phyloP scores from a whole-genome alignment of 2,329 filamentous ascomycete species.

The Ceratocystis cacaofunesta region DNA sequence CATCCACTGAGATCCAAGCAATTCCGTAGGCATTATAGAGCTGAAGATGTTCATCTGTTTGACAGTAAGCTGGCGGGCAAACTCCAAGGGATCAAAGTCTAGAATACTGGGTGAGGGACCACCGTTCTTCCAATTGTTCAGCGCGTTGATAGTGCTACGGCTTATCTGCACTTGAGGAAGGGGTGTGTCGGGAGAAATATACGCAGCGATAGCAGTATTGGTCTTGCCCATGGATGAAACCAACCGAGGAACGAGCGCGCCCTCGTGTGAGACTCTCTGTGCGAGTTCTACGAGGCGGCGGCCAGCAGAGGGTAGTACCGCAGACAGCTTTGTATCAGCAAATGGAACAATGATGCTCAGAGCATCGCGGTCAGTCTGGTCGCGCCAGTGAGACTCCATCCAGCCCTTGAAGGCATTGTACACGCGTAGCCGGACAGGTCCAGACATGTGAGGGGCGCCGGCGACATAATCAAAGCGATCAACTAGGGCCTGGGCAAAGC shows the following conservation, averaged over 20 bases:
- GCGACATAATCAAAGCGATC: conserved; percentile 86
- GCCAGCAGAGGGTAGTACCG: conserved; percentile 59
- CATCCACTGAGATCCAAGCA: conserved; percentile 85
- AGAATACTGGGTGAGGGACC: conserved; percentile 58
- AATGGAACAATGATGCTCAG: conserved; percentile 66
- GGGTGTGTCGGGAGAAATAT: conserved; percentile 55
- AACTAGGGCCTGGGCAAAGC: conserved; percentile 69
- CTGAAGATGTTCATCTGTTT: conserved; percentile 88
- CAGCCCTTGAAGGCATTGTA: conserved; percentile 97
- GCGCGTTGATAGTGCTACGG: conserved; percentile 58
- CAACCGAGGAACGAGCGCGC: conserved; percentile 64
- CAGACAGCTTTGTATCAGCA: conserved; percentile 54
- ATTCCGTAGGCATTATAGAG: conserved; percentile 78
- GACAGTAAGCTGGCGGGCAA: conserved; percentile 82
- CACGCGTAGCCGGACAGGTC: conserved; percentile 72
- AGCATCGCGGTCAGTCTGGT: conserved; percentile 62
- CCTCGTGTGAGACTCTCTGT: conserved; percentile 59
- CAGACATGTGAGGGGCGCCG: conserved; percentile 57
- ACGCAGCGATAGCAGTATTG: conserved; percentile 53
- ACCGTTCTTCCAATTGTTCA: conserved; percentile 62
- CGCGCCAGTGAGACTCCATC: conserved; percentile 90
- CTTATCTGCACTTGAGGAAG: conserved; percentile 55
- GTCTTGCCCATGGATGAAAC: conserved; percentile 82
- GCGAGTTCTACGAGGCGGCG: conserved; percentile 67
- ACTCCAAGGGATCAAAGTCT: conserved; percentile 80